Evolutionary conservation across 2,329 filamentous ascomycete species (phyloP).

Genomic region (Paraphaeosphaeria sporulosa): DNA sequence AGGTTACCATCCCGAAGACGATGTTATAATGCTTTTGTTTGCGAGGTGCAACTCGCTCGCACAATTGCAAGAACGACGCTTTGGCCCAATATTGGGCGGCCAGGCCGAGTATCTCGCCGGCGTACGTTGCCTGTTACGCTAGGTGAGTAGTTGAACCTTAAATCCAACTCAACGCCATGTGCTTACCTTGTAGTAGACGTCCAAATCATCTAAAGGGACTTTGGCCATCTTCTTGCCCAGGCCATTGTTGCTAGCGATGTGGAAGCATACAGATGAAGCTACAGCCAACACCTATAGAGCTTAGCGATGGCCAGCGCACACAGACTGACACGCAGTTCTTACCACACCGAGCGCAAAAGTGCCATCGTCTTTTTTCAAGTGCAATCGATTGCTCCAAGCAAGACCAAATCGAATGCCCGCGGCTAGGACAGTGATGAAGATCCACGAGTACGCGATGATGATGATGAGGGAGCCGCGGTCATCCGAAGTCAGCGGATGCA

Average conservation of each 20-base stretch:
- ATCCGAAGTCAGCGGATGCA: slow-evolving; percentile 18
- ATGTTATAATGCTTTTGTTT: slow-evolving; percentile 15
- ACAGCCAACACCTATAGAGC: slow-evolving; percentile 15
- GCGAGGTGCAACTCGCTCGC: slow-evolving; percentile 21
- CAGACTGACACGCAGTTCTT: neutral
- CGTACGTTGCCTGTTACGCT: slow-evolving; percentile 18
- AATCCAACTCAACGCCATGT: neutral
- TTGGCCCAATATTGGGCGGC: slow-evolving; percentile 22
- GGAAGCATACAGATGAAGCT: slow-evolving; percentile 20
- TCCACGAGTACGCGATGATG: slow-evolving; percentile 24
- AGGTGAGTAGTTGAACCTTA: slow-evolving; percentile 5
- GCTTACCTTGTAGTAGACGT: slow-evolving; percentile 21
- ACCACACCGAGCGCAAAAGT: slow-evolving; percentile 19
- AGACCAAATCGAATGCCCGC: slow-evolving; percentile 19
- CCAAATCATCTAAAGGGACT: slow-evolving; percentile 13
- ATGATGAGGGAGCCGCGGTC: slow-evolving; percentile 23
- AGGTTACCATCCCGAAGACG: slow-evolving; percentile 19
- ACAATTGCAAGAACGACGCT: slow-evolving; percentile 18
- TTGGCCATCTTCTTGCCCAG: slow-evolving; percentile 20
- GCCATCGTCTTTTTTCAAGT: slow-evolving; percentile 23
- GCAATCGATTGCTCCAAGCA: slow-evolving; percentile 16
- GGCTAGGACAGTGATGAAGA: slow-evolving; percentile 19
- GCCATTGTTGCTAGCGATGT: slow-evolving; percentile 20
- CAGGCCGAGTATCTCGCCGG: slow-evolving; percentile 17
- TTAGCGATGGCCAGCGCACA: neutral